Conservation (phyloP, 495 filamentous ascomycete species). For the Entonaema liquescens region DNA sequence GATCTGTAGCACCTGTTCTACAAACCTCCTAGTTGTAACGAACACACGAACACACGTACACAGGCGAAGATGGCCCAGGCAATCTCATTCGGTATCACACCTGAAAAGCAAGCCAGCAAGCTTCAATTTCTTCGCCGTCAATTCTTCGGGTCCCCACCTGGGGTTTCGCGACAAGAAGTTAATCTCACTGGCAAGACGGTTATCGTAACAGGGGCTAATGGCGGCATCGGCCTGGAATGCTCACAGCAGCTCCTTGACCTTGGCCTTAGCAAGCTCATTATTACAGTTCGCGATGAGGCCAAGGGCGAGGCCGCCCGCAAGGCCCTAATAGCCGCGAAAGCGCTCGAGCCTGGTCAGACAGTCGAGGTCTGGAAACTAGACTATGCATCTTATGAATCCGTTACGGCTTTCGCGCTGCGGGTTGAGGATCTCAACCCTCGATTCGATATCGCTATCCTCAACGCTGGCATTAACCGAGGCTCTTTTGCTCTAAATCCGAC, state of each 20-base stretch:
- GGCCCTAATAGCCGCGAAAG: neutral
- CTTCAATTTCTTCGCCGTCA: neutral
- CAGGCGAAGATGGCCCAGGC: neutral
- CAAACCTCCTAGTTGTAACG: too few relatives aligned
- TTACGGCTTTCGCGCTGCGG: neutral
- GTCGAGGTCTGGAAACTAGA: neutral
- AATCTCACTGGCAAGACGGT: neutral
- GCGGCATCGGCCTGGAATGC: neutral
- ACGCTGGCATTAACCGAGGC: neutral
- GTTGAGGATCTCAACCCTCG: neutral
- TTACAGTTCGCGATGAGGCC: neutral
- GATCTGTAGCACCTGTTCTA: too few relatives aligned
- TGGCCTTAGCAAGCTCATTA: neutral
- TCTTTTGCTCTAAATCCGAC: neutral
- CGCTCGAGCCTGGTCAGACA: neutral
- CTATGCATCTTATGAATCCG: neutral
- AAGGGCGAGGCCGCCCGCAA: neutral
- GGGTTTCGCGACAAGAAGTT: neutral
- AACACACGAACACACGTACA: neutral
- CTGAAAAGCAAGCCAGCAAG: neutral
- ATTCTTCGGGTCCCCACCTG: neutral
- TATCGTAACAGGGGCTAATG: neutral
- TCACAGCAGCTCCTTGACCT: neutral
- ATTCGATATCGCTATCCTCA: neutral
- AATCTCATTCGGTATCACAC: neutral